Evolutionary conservation across 768 basidiomycete genomes (phyloP), one percentile per base, ranked within the genome.

Genomic region (Kwoniella botswanensis): DNA sequence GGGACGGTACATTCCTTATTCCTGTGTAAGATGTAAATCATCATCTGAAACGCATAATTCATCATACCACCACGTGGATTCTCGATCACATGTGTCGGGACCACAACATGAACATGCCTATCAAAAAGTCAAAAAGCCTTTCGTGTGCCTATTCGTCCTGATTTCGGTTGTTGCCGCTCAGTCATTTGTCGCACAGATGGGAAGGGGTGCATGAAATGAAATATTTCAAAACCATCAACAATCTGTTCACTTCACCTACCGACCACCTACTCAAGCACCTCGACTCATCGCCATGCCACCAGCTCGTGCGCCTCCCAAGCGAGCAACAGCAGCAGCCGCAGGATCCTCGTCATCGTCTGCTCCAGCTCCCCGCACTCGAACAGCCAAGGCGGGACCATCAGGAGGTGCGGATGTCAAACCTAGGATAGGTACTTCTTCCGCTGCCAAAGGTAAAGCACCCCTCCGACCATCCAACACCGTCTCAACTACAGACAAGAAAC

Each of bases 401-500:
- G 43, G 54, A 54, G 42, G 59, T 61, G 17, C 62, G 3, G 68
- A 70, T 26, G 35, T 65, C 46, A 70, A 70, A 53, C 68, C 68
- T 52, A 52, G 68, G 12, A 62, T 66, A 1, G 64, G 59, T 22
- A 63, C 62, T 22, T n/a, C 68, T 12, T 21, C 60, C 1, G 6
- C 50, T 12, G n/a, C 67, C 10, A 70, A 73, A 42, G 72, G 72
- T 21, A 73, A 70, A 63, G 67, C 68, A 12, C 68, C 68, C 1
- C 44, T 66, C 4, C 61, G 68, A 26, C 68, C 68, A 46, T 59
- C 64, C 2, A 65, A 52, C 6, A 70, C 50, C 43, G 63, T 66
- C 22, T 26, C 57, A 15, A 18, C 58, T 3, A 17, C 53, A 26
- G 74, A 77, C 41, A 63, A 56, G 42, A 79, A 79, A 46, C 74